Percentiles rank a stretch among this genome's conserved stretches.
Conservation (phyloP, 495 filamentous ascomycete species). For the Neurospora discreta region DNA sequence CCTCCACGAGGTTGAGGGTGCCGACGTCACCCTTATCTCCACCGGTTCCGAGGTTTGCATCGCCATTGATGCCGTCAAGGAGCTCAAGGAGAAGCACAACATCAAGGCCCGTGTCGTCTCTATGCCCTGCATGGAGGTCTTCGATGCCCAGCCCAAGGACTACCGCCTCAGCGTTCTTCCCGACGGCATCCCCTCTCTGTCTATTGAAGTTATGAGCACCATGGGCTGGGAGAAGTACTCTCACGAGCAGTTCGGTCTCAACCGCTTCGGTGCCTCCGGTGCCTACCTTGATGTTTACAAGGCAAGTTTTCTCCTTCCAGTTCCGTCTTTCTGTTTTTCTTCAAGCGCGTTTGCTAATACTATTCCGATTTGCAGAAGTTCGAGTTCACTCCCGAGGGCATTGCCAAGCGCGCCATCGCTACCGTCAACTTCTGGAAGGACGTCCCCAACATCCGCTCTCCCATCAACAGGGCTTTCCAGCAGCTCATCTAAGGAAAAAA, state of each 20-base stretch:
- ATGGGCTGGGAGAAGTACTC: constrained; percentile 95
- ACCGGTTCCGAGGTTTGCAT: constrained; percentile 95
- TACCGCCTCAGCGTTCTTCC: constrained; percentile 87
- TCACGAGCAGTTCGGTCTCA: constrained; percentile 97
- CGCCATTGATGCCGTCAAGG: constrained; percentile 81
- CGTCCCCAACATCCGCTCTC: constrained; percentile 75
- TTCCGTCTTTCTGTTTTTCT: background rate
- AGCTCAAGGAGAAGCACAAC: constrained; percentile 80
- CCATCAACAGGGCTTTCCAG: constrained; percentile 86
- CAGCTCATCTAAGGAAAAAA: constrained; percentile 57
- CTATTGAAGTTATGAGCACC: constrained; percentile 89
- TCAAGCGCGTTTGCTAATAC: constrained; percentile 5
- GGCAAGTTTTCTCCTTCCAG: constrained; percentile 40
- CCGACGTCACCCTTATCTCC: constrained; percentile 81
- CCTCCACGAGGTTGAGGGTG: constrained; percentile 69
- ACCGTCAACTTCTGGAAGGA: constrained; percentile 98
- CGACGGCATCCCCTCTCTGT: constrained; percentile 87
- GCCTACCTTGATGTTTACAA: constrained; percentile 97
- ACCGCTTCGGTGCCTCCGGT: constrained; percentile 94
- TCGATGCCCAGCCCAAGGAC: constrained; percentile 85
- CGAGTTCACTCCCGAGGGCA: constrained; percentile 94
- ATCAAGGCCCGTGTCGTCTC: constrained; percentile 88
- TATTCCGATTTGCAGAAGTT: constrained; percentile 59
- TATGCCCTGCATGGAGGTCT: constrained; percentile 94
- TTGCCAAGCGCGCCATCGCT: constrained; percentile 82